Evolutionary conservation across 2,329 filamentous ascomycete genomes (phyloP), one percentile per base, ranked within the genome.

Genomic region (Didymellaceae sp.): DNA sequence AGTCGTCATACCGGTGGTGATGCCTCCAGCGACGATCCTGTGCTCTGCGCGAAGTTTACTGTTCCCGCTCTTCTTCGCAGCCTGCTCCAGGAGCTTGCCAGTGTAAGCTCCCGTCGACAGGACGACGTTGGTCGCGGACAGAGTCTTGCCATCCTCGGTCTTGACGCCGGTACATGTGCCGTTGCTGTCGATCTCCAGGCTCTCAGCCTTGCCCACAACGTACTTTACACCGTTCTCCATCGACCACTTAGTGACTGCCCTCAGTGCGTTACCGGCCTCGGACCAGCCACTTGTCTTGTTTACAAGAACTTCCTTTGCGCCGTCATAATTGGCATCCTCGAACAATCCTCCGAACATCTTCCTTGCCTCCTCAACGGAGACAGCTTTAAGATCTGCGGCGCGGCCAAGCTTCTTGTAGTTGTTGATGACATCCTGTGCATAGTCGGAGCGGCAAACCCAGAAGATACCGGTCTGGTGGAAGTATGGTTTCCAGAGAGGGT

Each of bases 221-320:
- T 86, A 87, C 63, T 80, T 78, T 54, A 86, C 84, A 1, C 85
- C 85, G 6, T 83, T 66, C 37, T 79, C 75, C 5, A 86, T 59
- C 13, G 76, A 76, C 48, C 75, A 74, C 25, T 78, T 76, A 1
- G 82, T 86, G 7, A 86, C 76, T 1, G 79, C 81, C 41, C 75
- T 68, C 52, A 87, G 65, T 22, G 78, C 77, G 57, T 86, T 82
- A 2, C 81, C 82, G 2, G 85, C 85, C n/a, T 82, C 82, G 6
- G 79, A 84, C 82, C 83, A 87, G 1, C 85, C 85, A 65, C 82
- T 83, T 24, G 77, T 80, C 52, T 77, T 80, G 73, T 87, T 87
- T 34, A 86, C 71, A 11, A 85, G 74, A 2, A 86, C 82, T 58
- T 85, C 80, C 58, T 80, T 83, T 35, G 81, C 83, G 2, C 77